These are phyloP conservation scores for Actinidia arguta DNA, from an alignment of 179 eudicot genomes.

Conservation along the genomic window DNA sequence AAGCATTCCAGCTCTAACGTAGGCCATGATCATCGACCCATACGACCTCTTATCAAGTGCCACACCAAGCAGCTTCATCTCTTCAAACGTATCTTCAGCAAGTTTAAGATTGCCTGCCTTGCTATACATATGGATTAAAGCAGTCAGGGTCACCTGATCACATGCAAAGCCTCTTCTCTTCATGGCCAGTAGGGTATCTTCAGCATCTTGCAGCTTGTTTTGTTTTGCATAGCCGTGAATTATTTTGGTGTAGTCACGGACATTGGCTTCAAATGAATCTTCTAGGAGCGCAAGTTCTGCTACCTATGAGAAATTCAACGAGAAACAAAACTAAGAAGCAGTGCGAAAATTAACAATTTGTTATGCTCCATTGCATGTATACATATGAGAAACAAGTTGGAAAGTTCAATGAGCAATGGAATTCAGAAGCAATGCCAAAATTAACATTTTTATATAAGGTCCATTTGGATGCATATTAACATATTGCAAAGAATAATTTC, in stretches of 20 bases:
- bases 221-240: constrained; percentile 74
- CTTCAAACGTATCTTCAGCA: constrained; percentile 75
- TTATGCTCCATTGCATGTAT: neutral
- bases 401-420: no score
- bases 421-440: no score
- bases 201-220: constrained; percentile 69
- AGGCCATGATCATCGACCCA: constrained; percentile 96
- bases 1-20: constrained; percentile 69
- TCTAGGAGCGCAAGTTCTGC: constrained; percentile 65
- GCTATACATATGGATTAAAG: constrained; percentile 90
- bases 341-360: neutral
- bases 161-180: constrained; percentile 57
- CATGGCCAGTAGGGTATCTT: constrained; percentile 61
- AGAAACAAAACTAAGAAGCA: neutral
- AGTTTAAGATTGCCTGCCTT: constrained; percentile 70
- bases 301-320: constrained; percentile 42
- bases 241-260: constrained; percentile 91
- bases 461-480: neutral
- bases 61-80: constrained; percentile 71
- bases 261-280: constrained; percentile 87
- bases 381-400: neutral
- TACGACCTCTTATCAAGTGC: constrained; percentile 79
- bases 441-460: neutral
- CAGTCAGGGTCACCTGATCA: constrained; percentile 86
- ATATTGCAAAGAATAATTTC: neutral